Evolutionary conservation across 129 eudicot genomes (phyloP), one percentile per base, ranked within the genome.

Genomic region (Escallonia rubra): DNA sequence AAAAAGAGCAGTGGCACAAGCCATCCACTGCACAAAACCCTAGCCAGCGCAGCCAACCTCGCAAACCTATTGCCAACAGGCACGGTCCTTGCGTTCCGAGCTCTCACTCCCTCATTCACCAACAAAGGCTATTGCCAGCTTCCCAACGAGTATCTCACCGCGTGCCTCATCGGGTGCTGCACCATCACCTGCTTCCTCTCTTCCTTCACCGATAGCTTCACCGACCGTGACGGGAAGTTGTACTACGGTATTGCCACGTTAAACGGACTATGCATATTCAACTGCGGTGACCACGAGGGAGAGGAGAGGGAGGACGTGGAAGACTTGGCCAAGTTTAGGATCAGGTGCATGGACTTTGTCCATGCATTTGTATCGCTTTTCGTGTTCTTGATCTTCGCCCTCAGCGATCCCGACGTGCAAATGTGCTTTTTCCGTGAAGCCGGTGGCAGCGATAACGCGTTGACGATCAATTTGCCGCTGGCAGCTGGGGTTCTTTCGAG

Each of bases 61-160:
- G 84, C 84, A 10, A 71, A 75, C 76, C 87, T 78, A 34, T 59
- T 82, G 7, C 87, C 87, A 1, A 82, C 87, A 8, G 84, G 84
- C 34, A 82, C 84, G 4, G 81, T 82, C 63, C 80, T 82, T 0
- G 76, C 75, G 0, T 82, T 82, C 44, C 87, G 54, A 15, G 72
- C 81, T 53, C 79, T 82, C 1, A 59, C 73, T 0, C 87, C 87
- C 2, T 67, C 84, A 41, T 78, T 78, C 66, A 41, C 87, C 34
- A 71, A 80, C 68, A 60, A 51, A n/a, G 85, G 81, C 43, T 3
- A 41, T 8, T 80, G 81, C 16, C 78, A 76, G 1, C 13, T 50
- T 1, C 12, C 70, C 73, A 64, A 76, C 72, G 68, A 66, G 66
- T 66, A 57, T 71, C 75, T 80, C 53, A 67, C 85, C 0, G 63